Evolutionary conservation across 192 early-diverging fungal genomes (phyloP).

Genomic region (Mortierella alpina): DNA sequence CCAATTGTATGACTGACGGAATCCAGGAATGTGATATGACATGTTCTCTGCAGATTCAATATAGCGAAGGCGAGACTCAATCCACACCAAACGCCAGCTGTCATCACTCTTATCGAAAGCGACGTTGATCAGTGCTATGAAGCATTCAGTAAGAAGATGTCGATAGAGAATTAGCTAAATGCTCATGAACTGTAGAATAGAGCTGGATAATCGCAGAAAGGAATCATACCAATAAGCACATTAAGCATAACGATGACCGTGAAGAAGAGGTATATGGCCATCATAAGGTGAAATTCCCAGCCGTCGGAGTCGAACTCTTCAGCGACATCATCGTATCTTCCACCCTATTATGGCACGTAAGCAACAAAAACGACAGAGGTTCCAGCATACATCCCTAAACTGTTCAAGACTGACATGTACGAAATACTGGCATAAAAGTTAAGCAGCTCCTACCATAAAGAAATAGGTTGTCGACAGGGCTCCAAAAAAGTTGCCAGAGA

Average conservation of each 20-base stretch:
- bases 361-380: neutral
- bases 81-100: conserved; percentile 20
- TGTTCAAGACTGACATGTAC: too few relatives aligned
- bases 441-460: conserved; percentile 2
- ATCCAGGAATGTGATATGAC: conserved; percentile 14
- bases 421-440: too few relatives aligned
- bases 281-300: conserved; percentile 5
- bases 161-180: too few relatives aligned
- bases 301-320: neutral
- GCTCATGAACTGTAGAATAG: too few relatives aligned
- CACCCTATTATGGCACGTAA: conserved; percentile 2
- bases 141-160: too few relatives aligned
- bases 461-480: neutral
- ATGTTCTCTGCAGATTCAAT: conserved; percentile 30
- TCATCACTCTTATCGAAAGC: conserved; percentile 16
- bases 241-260: conserved; percentile 29
- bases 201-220: neutral
- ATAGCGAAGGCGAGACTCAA: conserved; percentile 9
- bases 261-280: conserved; percentile 17
- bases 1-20: conserved; percentile 8
- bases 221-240: conserved; percentile 8
- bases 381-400: too few relatives aligned
- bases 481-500: neutral
- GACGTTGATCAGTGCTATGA: conserved; percentile 19
- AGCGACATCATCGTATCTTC: conserved; percentile 16